Base-by-base conservation (phyloP, 2,329 filamentous ascomycete species). In the Anisogramma anomala region DNA sequence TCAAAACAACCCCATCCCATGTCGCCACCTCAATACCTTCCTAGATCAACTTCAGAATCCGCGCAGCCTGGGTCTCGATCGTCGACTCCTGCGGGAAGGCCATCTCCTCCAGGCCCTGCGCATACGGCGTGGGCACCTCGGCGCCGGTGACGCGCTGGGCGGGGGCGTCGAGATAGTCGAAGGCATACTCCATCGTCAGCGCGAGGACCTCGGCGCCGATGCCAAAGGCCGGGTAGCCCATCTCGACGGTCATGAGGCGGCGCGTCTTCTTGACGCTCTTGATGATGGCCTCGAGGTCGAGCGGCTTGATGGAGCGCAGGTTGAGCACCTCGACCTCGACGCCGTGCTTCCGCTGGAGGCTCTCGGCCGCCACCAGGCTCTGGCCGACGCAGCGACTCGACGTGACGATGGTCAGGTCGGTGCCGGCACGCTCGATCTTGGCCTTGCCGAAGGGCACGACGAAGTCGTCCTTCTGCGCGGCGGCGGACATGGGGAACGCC, bases 261-360 rank as follows among this genome's bases (percentile, higher is more conserved):
- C 84, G 82, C 14, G 91, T 98, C 82, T 98, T 98, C 84, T 98
- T 96, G 61, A 98, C 81, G 10, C 88, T 95, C 64, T 93, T 87
- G 65, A 96, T 73, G 57, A 98, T 96, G 52, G 86, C 75, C 66
- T 96, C 88, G 46, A 98, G 74, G 58, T 98, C 91, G 52, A 98
- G 76, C 32, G 91, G 91, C 75, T 96, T 98, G 68, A 98, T 70
- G 53, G 88, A 95, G 57, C 91, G 87, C 58, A 98, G 79, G 74
- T 98, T 98, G 74, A 98, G 83, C 50, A 98, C 91, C 69, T 98
- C 91, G 41, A 77, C 83, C 55, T 96, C 89, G 46, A 96, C 79
- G 48, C 91, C 91, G 65, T 96, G 95, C 62, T 94, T 93, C 71
- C 85, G 80, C 77, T 95, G 94, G 50, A 98, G 76, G 60, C 81